Base-by-base conservation (phyloP, 2,329 filamentous ascomycete species). In the Exophiala mesophila region DNA sequence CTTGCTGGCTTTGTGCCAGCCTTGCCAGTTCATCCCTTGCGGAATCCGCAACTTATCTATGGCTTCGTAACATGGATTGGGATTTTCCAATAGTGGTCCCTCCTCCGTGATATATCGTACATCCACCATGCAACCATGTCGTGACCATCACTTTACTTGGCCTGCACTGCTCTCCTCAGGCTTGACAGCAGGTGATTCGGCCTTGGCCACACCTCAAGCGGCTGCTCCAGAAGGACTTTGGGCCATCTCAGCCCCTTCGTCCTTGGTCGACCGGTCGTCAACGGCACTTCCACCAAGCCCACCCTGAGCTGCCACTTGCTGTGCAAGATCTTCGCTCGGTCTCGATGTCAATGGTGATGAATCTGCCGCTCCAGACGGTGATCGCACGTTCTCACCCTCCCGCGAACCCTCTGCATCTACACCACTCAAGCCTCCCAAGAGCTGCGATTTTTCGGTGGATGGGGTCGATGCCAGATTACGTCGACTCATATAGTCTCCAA, bases 401-500 rank as follows among this genome's bases (percentile, higher is more conserved):
- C 44, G 41, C 6, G 33, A 9, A 10, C 15, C 20, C 2, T 47
- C 39, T 10, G 13, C 18, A 5, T 47, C 47, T 8, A 19, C 35
- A 19, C 19, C 20, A n/a, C 24, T 32, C 10, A 45, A 23, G 20
- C 31, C 40, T 15, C 52, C 49, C 34, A 61, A 60, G 3, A 51
- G 39, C 29, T 61, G 64, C n/a, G 57, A 41, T 46, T 67, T 71
- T 41, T 71, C 68, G 4, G 59, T 56, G 0, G 62, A 62, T 5
- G 66, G 66, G 1, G 66, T 65, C 8, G 50, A 49, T 10, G 59
- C 57, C 31, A 66, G 52, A 13, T 63, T 66, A 37, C 66, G 61
- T 39, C 65, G 63, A 35, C 52, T 49, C 40, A 71, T 61, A 48
- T 73, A 73, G 50, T 73, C 70, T 32, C 69, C 69, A 15, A 73